phyloP scores from a whole-genome alignment of 2,329 filamentous ascomycete genomes.

The Monilinia aucupariae region DNA sequence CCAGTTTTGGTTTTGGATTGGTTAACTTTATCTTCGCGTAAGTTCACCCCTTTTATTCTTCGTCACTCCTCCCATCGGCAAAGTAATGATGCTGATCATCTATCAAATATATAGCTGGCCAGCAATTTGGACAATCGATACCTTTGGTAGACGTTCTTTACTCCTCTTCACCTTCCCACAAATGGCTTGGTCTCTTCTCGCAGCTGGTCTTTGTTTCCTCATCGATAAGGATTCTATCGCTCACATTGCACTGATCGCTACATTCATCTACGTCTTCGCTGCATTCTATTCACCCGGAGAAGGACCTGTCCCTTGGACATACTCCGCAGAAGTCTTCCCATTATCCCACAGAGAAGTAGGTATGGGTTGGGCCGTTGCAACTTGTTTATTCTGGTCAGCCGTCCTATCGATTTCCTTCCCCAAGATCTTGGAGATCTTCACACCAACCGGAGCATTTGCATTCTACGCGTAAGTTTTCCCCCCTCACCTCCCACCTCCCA shows the following conservation, averaged over 20 bases:
- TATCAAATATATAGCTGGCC: slow-evolving; percentile 57
- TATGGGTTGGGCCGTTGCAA: slow-evolving; percentile 57
- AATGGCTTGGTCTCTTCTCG: slow-evolving; percentile 60
- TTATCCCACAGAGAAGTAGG: slow-evolving; percentile 58
- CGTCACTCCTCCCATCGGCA: neutral
- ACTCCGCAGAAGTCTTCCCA: slow-evolving; percentile 58
- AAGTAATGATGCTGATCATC: slow-evolving; percentile 35
- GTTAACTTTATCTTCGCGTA: slow-evolving; percentile 49
- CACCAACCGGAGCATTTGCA: slow-evolving; percentile 43
- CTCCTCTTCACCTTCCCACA: slow-evolving; percentile 61
- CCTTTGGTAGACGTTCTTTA: slow-evolving; percentile 54
- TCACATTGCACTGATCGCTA: slow-evolving; percentile 48
- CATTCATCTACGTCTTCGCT: slow-evolving; percentile 60
- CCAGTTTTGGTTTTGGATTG: slow-evolving; percentile 59
- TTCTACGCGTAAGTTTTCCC: slow-evolving; percentile 41
- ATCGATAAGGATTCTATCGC: slow-evolving; percentile 37
- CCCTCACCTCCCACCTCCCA: neutral
- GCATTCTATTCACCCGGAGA: slow-evolving; percentile 62
- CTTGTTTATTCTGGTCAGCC: slow-evolving; percentile 53
- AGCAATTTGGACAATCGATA: slow-evolving; percentile 57
- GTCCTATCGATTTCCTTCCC: slow-evolving; percentile 53
- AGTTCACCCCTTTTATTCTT: neutral
- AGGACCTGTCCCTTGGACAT: slow-evolving; percentile 56
- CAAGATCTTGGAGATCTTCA: slow-evolving; percentile 23
- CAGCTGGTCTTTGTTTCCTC: slow-evolving; percentile 53